Evolutionary conservation across 176 grass and related monocot genomes (phyloP), one percentile per base, ranked within the genome.

Genomic region (Aechmea fasciata): DNA sequence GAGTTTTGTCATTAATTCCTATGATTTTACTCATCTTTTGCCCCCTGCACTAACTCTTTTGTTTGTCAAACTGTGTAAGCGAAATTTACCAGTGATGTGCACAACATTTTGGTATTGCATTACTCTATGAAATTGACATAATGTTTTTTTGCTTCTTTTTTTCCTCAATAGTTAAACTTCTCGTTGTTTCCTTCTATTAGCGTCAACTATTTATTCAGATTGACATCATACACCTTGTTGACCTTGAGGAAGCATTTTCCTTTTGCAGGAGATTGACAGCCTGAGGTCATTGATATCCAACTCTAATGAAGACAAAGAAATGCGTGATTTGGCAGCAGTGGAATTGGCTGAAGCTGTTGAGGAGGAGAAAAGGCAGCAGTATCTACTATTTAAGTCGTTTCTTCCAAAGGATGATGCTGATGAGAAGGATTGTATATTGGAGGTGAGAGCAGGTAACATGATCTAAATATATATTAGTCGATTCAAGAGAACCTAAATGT

Each of bases 331-430:
- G 89, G 93, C 89, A 63, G 82, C 64, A 10, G 84, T 90, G 47
- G 93, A 92, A 66, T 81, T 97, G 47, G 79, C 76, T 29, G 73
- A 85, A 65, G 79, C 86, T 78, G 47, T 83, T 0, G 79, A 77
- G 18, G 77, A 85, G 75, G 78, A 97, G 70, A 89, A 82, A 66
- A 76, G 29, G 0, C 20, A 92, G 55, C 89, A 87, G 7, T 66
- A 90, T 73, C 69, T 13, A 57, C 41, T 97, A 17, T 85, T 90
- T 66, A 92, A 66, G 50, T 77, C 83, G 0, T 64, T 97, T 25
- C 93, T 97, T 72, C 93, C 89, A 9, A 97, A 90, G 69, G 93
- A 97, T 77, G 93, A 97, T 62, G 93, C 93, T 68, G 89, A 97
- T 72, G 89, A 83, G 67, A 90, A 82, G 61, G 89, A 90, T 71